phyloP scores from a whole-genome alignment of 2,329 filamentous ascomycete genomes.

The Trichoderma cornu-damae region DNA sequence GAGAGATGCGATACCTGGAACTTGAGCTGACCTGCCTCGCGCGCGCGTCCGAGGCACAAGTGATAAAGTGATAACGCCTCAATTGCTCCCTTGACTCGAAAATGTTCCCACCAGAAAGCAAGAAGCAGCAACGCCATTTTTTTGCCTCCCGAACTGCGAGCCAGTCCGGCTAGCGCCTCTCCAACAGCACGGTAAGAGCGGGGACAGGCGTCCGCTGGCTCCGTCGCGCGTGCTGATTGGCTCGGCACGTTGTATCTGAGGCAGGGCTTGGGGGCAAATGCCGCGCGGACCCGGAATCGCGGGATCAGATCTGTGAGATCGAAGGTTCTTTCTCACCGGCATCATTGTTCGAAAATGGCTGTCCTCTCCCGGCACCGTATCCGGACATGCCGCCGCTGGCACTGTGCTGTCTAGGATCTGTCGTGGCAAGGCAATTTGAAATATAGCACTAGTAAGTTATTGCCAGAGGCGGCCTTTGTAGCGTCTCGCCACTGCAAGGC shows the following conservation, averaged over 20 bases:
- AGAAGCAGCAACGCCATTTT: background rate
- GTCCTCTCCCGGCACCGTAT: background rate
- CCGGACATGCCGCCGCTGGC: background rate
- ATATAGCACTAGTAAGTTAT: too few species aligned
- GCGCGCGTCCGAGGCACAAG: background rate
- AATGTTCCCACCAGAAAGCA: background rate
- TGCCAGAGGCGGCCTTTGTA: too few species aligned
- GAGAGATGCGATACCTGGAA: background rate
- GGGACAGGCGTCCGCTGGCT: background rate
- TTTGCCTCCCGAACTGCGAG: background rate
- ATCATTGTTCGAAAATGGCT: too few species aligned
- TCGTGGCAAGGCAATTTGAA: too few species aligned
- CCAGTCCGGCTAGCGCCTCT: conserved; percentile 6
- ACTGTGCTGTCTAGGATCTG: background rate
- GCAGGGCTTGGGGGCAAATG: too few species aligned
- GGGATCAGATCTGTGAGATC: conserved; percentile 3
- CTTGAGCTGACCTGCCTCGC: background rate
- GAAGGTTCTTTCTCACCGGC: too few species aligned
- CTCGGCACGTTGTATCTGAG: too few species aligned
- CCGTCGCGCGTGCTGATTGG: too few species aligned
- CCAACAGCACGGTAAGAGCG: background rate
- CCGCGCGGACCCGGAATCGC: background rate
- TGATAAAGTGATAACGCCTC: background rate
- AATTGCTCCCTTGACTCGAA: background rate
- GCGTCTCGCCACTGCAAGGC: background rate